Evolutionary conservation across 73 alveolate species (phyloP).

Genomic region (Paramecium biaurelia): DNA sequence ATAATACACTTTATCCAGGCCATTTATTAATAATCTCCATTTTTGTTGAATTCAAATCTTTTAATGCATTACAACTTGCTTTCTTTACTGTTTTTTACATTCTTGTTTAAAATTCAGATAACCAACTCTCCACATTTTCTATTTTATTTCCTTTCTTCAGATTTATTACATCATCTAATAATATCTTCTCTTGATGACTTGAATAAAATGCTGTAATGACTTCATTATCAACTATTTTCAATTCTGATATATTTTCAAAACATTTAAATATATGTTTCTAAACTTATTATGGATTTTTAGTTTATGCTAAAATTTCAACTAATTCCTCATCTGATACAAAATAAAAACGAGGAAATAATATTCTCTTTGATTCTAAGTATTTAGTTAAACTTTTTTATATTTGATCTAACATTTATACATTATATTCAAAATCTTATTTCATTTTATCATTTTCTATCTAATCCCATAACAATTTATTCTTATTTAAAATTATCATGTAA

Average conservation of each 20-base stretch:
- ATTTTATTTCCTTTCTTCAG: slow-evolving; percentile 89
- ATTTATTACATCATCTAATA: slow-evolving; percentile 70
- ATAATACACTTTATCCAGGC: neutral
- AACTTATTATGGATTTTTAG: slow-evolving; percentile 91
- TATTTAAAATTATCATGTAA: neutral
- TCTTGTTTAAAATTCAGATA: slow-evolving; percentile 85
- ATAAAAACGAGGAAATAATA: slow-evolving; percentile 93
- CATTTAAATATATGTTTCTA: slow-evolving; percentile 92
- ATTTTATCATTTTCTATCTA: slow-evolving; percentile 1
- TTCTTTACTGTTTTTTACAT: slow-evolving; percentile 87
- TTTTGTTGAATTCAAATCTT: neutral
- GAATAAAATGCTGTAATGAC: slow-evolving; percentile 87
- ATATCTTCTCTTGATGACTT: slow-evolving; percentile 84
- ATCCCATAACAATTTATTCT: neutral
- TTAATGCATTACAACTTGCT: slow-evolving; percentile 66
- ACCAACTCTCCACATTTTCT: slow-evolving; percentile 96
- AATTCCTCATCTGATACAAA: slow-evolving; percentile 95
- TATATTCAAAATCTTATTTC: neutral
- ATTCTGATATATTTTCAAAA: slow-evolving; percentile 91
- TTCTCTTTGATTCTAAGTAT: slow-evolving; percentile 94
- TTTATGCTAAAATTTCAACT: slow-evolving; percentile 90
- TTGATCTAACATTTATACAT: slow-evolving; percentile 72
- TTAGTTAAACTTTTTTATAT: slow-evolving; percentile 89
- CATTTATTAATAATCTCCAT: neutral
- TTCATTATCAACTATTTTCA: slow-evolving; percentile 79